Evolutionary conservation across 2,329 filamentous ascomycete genomes (phyloP).

Genomic region (Fusarium hostae): DNA sequence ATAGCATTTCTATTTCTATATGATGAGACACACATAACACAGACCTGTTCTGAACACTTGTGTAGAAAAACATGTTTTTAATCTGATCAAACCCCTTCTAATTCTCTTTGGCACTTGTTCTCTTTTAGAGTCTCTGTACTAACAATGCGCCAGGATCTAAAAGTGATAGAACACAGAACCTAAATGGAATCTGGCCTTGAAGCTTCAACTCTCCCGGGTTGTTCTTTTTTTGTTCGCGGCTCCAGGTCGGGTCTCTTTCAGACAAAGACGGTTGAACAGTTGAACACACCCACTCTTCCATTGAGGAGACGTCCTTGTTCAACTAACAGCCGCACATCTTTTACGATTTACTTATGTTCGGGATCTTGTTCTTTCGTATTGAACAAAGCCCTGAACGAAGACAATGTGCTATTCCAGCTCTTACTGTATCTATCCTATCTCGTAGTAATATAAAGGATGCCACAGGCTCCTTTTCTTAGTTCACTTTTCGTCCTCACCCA

Average conservation of each 20-base stretch:
- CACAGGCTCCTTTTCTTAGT: background rate
- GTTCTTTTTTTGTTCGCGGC: slow-evolving; percentile 11
- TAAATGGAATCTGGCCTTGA: slow-evolving; percentile 22
- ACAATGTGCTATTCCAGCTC: slow-evolving; percentile 14
- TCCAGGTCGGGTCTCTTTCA: background rate
- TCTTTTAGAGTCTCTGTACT: slow-evolving; percentile 20
- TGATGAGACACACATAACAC: slow-evolving; percentile 49
- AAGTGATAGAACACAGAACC: slow-evolving; percentile 4
- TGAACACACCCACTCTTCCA: slow-evolving; percentile 15
- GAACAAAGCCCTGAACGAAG: slow-evolving; percentile 24
- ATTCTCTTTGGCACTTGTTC: slow-evolving; percentile 3
- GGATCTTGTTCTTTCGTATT: background rate
- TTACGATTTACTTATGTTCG: slow-evolving; percentile 7
- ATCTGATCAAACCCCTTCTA: slow-evolving; percentile 38
- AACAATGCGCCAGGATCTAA: slow-evolving; percentile 22
- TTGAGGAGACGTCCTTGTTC: slow-evolving; percentile 19
- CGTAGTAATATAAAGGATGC: slow-evolving; percentile 25
- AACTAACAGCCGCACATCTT: background rate
- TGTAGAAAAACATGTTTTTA: slow-evolving; percentile 47
- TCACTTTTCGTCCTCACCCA: background rate
- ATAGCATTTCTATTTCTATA: slow-evolving; percentile 24
- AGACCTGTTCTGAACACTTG: slow-evolving; percentile 50
- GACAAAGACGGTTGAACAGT: slow-evolving; percentile 24
- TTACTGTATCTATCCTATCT: background rate
- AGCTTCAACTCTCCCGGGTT: slow-evolving; percentile 10